Evolutionary conservation across 129 eudicot species (phyloP).

Genomic region (Dittrichia graveolens): DNA sequence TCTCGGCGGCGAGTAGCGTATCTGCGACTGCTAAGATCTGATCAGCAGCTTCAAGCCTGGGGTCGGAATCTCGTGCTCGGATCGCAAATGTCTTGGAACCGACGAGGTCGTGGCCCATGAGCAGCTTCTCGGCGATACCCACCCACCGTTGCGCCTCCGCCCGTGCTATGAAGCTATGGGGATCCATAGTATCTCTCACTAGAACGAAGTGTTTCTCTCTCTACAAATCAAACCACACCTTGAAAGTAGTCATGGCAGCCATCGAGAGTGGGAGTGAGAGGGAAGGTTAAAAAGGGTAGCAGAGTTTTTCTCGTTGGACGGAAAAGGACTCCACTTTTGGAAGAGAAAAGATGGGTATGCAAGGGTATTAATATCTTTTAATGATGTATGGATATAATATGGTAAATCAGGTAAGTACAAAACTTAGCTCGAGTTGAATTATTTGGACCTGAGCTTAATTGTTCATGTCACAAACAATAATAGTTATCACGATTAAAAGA

Average conservation of each 20-base stretch:
- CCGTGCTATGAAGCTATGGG: constrained; percentile 51
- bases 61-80: constrained; percentile 91
- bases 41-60: constrained; percentile 60
- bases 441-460: too few species aligned
- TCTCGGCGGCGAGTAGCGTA: constrained; percentile 74
- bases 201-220: constrained; percentile 8
- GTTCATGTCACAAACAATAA: too few species aligned
- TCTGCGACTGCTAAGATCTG: constrained; percentile 82
- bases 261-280: not conserved
- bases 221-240: constrained; percentile 2
- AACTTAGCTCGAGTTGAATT: too few species aligned
- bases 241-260: constrained; percentile 7
- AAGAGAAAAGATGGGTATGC: not conserved
- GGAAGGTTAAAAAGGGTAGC: constrained; percentile 15
- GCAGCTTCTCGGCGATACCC: constrained; percentile 78
- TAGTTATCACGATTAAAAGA: too few species aligned
- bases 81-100: constrained; percentile 86
- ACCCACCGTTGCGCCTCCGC: constrained; percentile 90
- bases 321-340: constrained; percentile 27
- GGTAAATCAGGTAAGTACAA: too few species aligned
- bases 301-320: constrained; percentile 25
- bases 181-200: constrained; percentile 56
- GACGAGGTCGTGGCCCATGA: constrained; percentile 60
- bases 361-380: constrained; percentile 23
- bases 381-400: too few species aligned